Percentiles rank a stretch among this genome's conserved stretches.
These are phyloP conservation scores for Hanseniaspora mollemarum DNA, from an alignment of 805 yeast genomes.

Conservation along the genomic window DNA sequence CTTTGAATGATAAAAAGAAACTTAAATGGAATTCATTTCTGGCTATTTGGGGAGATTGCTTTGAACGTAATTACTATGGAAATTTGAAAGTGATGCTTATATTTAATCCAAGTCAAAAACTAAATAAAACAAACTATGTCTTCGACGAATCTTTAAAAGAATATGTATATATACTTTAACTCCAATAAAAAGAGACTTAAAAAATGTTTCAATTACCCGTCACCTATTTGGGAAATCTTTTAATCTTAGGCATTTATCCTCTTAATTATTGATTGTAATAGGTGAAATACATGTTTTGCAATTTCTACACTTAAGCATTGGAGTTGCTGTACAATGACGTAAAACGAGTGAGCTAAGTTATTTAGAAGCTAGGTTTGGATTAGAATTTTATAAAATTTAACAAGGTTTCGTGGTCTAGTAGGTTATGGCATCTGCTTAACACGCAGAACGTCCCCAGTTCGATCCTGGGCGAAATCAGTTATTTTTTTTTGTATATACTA, in stretches of 20 bases:
- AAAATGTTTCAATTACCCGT: too few species aligned
- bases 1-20: not conserved
- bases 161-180: constrained; percentile 1
- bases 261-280: too few species aligned
- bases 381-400: not conserved
- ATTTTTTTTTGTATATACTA: not conserved
- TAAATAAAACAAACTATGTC: not conserved
- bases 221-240: too few species aligned
- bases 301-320: too few species aligned
- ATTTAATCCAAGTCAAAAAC: not conserved
- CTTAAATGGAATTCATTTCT: constrained; percentile 4
- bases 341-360: too few species aligned
- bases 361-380: not conserved
- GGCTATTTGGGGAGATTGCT: not conserved
- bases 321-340: too few species aligned
- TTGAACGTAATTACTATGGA: not conserved
- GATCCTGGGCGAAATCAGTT: constrained; percentile 84
- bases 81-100: not conserved
- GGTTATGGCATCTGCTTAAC: constrained; percentile 99
- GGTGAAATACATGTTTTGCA: too few species aligned
- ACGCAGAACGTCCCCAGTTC: constrained; percentile 99
- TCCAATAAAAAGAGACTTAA: too few species aligned
- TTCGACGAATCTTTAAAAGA: not conserved
- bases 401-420: constrained; percentile 94
- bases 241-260: too few species aligned